Percentiles rank a stretch among this genome's conserved stretches.
These are phyloP conservation scores for Cordyceps fumosorosea DNA, from an alignment of 2,329 filamentous ascomycete species.

Conservation along the genomic window DNA sequence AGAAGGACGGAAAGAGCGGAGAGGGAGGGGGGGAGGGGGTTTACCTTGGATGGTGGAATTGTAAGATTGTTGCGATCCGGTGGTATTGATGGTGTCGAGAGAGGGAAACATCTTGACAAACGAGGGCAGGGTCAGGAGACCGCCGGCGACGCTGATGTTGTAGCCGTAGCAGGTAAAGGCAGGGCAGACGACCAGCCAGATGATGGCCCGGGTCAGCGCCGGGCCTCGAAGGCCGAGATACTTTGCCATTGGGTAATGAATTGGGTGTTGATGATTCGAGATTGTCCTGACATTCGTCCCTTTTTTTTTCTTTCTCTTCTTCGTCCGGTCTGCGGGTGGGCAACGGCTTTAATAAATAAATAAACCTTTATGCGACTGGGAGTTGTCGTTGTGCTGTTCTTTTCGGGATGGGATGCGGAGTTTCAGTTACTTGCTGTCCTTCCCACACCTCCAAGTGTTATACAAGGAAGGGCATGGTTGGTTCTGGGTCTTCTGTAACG, in stretches of 20 bases:
- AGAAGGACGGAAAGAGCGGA: neutral
- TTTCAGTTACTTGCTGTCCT: constrained; percentile 3
- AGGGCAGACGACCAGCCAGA: constrained; percentile 36
- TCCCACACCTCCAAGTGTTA: neutral
- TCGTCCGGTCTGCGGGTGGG: too few species aligned
- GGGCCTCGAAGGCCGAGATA: constrained; percentile 32
- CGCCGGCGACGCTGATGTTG: constrained; percentile 65
- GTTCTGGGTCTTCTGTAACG: neutral
- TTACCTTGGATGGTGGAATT: constrained; percentile 40
- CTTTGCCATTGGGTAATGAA: constrained; percentile 9
- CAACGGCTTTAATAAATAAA: too few species aligned
- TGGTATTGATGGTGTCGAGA: constrained; percentile 45
- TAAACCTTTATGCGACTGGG: too few species aligned
- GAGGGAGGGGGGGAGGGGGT: neutral
- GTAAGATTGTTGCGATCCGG: constrained; percentile 24
- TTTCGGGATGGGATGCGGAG: neutral
- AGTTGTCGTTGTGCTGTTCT: neutral
- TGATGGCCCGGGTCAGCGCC: constrained; percentile 29
- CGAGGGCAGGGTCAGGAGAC: constrained; percentile 57
- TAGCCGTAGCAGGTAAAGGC: constrained; percentile 43
- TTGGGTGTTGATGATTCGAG: neutral
- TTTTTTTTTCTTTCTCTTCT: too few species aligned
- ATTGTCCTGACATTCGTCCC: neutral
- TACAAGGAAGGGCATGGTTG: neutral
- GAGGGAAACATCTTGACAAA: constrained; percentile 47